Conservation (phyloP, 148 eudicot species). For the Amaranthus palmeri region DNA sequence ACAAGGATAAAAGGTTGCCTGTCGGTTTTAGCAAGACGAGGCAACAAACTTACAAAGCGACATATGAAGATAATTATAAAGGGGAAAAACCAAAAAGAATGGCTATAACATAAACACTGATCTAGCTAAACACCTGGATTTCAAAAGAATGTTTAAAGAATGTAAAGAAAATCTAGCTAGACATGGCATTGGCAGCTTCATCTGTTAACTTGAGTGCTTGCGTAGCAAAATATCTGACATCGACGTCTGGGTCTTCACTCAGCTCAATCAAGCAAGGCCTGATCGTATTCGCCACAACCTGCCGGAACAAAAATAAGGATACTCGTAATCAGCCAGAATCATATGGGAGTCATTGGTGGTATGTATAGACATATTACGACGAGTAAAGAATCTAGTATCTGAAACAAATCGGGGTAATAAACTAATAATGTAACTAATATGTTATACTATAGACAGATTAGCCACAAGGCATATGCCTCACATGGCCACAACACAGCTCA, state of each 20-base stretch:
- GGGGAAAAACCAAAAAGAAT: constrained; percentile 3
- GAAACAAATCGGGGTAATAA: no score
- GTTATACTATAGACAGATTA: no score
- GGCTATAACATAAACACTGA: not conserved
- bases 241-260: constrained; percentile 38
- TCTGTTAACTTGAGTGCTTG: constrained; percentile 27
- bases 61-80: not conserved
- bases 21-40: not conserved
- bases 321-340: no score
- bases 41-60: not conserved
- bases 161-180: constrained; percentile 19
- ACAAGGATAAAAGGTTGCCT: not conserved
- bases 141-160: constrained; percentile 15
- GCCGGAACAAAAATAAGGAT: not conserved
- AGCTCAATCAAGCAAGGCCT: constrained; percentile 34
- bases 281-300: constrained; percentile 31
- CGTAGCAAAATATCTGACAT: constrained; percentile 33
- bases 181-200: constrained; percentile 20
- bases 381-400: no score
- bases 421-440: no score
- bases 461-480: no score
- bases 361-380: no score
- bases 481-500: no score
- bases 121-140: constrained; percentile 24
- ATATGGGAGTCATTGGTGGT: no score